phyloP scores from a whole-genome alignment of 1,139 yeast genomes.

The Debaryomyces psychrophilus region DNA sequence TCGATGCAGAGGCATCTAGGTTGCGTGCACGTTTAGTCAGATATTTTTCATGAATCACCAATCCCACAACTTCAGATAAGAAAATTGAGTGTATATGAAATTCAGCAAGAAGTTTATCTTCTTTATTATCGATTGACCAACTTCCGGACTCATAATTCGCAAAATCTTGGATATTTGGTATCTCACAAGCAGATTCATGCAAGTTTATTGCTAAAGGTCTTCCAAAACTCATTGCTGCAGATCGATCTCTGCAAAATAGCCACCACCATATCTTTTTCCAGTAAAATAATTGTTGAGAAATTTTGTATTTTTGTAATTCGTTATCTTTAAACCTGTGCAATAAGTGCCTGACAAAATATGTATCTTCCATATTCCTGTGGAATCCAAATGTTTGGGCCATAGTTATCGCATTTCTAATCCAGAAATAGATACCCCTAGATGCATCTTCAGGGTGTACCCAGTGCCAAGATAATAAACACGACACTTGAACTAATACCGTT shows the following conservation, averaged over 20 bases:
- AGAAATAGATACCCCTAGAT: slow-evolving; percentile 13
- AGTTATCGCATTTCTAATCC: slow-evolving; percentile 16
- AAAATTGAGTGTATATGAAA: slow-evolving; percentile 13
- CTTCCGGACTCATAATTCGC: slow-evolving; percentile 14
- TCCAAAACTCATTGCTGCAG: slow-evolving; percentile 18
- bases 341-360: slow-evolving; percentile 8
- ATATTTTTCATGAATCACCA: slow-evolving; percentile 16
- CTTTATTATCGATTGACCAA: slow-evolving; percentile 9
- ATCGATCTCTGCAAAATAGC: slow-evolving; percentile 18
- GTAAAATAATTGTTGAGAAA: slow-evolving; percentile 15
- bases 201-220: slow-evolving; percentile 15
- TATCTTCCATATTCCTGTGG: slow-evolving; percentile 14
- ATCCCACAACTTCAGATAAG: slow-evolving; percentile 16
- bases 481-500: slow-evolving; percentile 16
- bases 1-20: background rate
- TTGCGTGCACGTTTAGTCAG: background rate
- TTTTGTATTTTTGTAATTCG: background rate
- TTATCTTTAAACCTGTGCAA: background rate
- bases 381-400: slow-evolving; percentile 16
- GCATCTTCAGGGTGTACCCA: slow-evolving; percentile 20
- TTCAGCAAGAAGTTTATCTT: slow-evolving; percentile 13
- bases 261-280: slow-evolving; percentile 21
- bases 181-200: background rate
- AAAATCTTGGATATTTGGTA: slow-evolving; percentile 12
- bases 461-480: slow-evolving; percentile 18